Conservation (phyloP, 345 rosid genomes). For the Limnanthes douglasii region DNA sequence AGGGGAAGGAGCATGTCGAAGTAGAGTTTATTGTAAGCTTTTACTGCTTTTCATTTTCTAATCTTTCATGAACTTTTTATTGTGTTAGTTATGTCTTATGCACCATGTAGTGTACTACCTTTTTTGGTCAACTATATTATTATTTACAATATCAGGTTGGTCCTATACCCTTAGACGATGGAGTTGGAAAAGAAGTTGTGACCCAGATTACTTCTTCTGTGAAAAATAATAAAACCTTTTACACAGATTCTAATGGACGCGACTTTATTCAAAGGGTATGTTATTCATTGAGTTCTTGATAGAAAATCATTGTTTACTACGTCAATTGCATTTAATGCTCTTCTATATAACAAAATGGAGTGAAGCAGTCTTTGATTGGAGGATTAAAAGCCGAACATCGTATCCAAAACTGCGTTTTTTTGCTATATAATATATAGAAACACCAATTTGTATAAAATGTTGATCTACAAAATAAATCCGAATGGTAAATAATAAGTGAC, state of each 20-base stretch:
- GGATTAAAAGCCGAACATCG: no score
- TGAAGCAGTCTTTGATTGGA: no score
- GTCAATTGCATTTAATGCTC: no score
- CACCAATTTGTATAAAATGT: no score
- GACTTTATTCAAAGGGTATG: slow-evolving; percentile 64
- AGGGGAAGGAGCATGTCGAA: slow-evolving; percentile 83
- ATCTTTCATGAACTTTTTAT: slow-evolving; percentile 4
- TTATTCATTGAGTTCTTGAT: no score
- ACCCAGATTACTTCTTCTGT: slow-evolving; percentile 50
- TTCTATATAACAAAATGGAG: no score
- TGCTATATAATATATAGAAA: no score
- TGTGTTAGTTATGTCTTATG: slow-evolving; percentile 2
- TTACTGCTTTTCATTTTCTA: no score
- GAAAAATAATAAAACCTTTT: slow-evolving; percentile 47
- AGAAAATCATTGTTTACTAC: no score
- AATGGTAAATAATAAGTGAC: no score
- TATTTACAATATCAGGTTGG: slow-evolving; percentile 34
- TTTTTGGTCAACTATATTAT: neutral
- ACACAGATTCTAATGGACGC: slow-evolving; percentile 78
- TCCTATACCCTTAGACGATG: slow-evolving; percentile 53
- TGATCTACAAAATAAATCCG: no score
- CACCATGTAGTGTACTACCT: neutral
- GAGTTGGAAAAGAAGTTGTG: slow-evolving; percentile 56
- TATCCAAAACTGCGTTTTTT: no score
- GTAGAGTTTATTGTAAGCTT: slow-evolving; percentile 80